These are phyloP conservation scores for Chrysoporthe puriensis DNA, from an alignment of 2,329 filamentous ascomycete genomes.

Conservation along the genomic window DNA sequence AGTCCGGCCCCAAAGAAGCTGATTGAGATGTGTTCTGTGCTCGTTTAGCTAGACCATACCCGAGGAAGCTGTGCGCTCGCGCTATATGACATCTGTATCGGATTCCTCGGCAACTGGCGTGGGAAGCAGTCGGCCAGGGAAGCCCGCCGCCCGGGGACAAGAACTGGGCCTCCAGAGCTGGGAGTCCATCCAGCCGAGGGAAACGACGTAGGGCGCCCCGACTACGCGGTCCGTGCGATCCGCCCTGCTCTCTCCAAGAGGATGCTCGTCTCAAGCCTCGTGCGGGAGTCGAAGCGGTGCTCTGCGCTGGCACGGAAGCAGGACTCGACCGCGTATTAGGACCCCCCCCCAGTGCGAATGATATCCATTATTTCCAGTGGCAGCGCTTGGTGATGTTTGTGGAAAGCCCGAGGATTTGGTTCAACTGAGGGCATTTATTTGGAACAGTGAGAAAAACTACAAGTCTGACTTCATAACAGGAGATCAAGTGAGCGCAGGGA, in stretches of 20 bases:
- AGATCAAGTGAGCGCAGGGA: not conserved
- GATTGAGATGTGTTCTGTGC: not conserved
- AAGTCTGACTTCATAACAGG: not conserved
- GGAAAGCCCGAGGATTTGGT: no score
- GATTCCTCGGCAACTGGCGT: not conserved
- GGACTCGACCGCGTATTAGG: not conserved
- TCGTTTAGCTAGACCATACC: not conserved
- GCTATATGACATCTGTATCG: not conserved
- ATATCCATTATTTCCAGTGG: not conserved
- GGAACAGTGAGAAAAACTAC: no score
- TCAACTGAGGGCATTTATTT: no score
- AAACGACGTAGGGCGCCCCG: not conserved
- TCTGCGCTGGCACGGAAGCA: not conserved
- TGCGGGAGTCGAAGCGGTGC: not conserved
- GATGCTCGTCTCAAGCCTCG: not conserved
- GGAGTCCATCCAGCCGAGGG: not conserved
- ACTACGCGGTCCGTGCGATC: not conserved
- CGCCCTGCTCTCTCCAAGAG: not conserved
- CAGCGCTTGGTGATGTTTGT: no score
- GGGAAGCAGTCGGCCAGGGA: not conserved
- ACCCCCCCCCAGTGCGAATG: not conserved
- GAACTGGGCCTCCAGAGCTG: not conserved
- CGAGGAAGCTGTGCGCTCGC: not conserved
- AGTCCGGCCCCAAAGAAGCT: not conserved
- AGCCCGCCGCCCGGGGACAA: not conserved